These are phyloP conservation scores for Lachnellula cervina DNA, from an alignment of 2,329 filamentous ascomycete species.

Conservation along the genomic window DNA sequence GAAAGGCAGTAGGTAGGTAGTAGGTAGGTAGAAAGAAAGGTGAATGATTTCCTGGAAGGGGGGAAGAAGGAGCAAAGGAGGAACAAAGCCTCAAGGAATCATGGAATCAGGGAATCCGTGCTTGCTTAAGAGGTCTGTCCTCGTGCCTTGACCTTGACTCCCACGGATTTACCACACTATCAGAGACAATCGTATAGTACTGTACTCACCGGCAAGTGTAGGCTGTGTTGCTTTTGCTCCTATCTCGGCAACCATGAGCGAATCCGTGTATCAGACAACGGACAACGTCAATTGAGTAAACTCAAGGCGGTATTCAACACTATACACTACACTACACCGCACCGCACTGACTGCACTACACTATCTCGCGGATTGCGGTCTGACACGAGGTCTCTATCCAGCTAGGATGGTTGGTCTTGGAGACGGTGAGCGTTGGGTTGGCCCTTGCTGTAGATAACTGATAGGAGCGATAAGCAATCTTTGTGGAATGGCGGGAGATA, in stretches of 20 bases:
- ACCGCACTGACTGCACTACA: conserved; percentile 6
- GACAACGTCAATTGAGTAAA: not conserved
- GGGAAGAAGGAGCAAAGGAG: not conserved
- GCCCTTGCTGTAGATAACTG: conserved; percentile 12
- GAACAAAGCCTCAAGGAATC: no score
- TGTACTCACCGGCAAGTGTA: not conserved
- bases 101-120: not conserved
- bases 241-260: not conserved
- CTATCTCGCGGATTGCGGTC: conserved; percentile 10
- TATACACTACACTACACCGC: conserved; percentile 6
- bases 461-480: conserved; percentile 22
- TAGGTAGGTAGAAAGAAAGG: no score
- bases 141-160: not conserved
- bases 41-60: not conserved
- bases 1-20: no score
- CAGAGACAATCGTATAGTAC: not conserved
- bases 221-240: not conserved
- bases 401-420: not conserved
- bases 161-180: not conserved
- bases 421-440: conserved; percentile 11
- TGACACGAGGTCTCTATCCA: conserved; percentile 4
- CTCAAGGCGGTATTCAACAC: not conserved
- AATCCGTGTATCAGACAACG: not conserved
- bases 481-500: conserved; percentile 10
- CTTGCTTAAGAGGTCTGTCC: not conserved